Evolutionary conservation across 73 alveolate species (phyloP), one percentile per base, ranked within the genome.

Genomic region (Paramecium biaurelia): DNA sequence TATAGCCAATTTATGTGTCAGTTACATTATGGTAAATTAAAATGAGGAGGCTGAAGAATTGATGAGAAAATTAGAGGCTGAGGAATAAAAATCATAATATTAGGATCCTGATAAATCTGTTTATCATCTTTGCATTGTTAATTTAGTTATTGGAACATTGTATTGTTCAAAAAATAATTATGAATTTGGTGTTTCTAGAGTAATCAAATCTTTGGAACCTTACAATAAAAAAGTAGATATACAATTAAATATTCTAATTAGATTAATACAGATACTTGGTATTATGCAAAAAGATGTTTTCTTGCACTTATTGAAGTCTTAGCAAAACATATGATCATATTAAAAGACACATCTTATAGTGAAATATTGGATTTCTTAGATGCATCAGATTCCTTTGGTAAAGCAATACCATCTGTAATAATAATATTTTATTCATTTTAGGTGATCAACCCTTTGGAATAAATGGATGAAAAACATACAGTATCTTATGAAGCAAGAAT

Each of bases 31-130:
- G 99, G 98, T 98, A n/a, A 95, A 97, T 30, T 95, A 96, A 76
- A 98, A 98, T 92, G 99, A 96, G 58, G 99, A 98, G 86, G 99
- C 99, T 10, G 99, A 98, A 85, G 99, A 98, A 88, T 96, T 98
- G 20, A 98, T 98, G 99, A 95, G 98, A 89, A 94, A 96, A 74
- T 92, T 98, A 23, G 99, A 98, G 92, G 96, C 95, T 85, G 99
- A 98, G 85, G 99, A 98, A 86, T 99, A 97, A 34, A 94, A 97
- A 70, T 93, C 94, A 2, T 32, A 70, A 93, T 94, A 34, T 58
- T 95, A 96, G 76, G 98, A 97, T 53, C 99, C 99, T 4, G 97
- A 92, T 58, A 93, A 95, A 45, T 45, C 97, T 92, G 98, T 97
- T 67, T 98, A 96, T 97, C 99, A 98, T 92, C 96, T 98, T 57